Percentiles rank a stretch among this genome's conserved stretches.
Conservation (phyloP, 2,329 filamentous ascomycete genomes). For the Cordyceps fumosorosea region DNA sequence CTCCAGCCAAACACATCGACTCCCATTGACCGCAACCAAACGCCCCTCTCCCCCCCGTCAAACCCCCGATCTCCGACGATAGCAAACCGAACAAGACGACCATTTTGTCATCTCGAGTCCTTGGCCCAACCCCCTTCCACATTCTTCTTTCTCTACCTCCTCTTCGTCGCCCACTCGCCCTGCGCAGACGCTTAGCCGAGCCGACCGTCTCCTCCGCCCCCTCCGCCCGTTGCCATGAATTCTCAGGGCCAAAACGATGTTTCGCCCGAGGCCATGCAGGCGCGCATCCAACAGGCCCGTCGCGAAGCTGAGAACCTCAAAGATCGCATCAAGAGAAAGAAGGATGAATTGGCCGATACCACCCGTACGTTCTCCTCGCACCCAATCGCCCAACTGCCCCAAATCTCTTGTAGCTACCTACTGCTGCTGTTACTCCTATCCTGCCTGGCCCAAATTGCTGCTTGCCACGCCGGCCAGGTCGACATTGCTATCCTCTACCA, state of each 20-base stretch:
- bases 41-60: conserved; percentile 6
- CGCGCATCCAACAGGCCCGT: conserved; percentile 83
- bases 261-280: conserved; percentile 77
- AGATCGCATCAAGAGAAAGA: conserved; percentile 98
- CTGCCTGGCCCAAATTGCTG: not conserved
- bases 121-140: conserved; percentile 13
- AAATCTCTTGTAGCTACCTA: conserved; percentile 9
- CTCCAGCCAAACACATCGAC: not conserved
- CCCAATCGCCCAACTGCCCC: conserved; percentile 13
- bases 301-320: conserved; percentile 97
- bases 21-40: conserved; percentile 11
- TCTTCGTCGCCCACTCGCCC: not conserved
- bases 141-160: not conserved
- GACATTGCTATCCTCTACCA: not conserved
- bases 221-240: conserved; percentile 41
- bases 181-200: conserved; percentile 7
- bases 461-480: not conserved
- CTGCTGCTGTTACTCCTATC: conserved; percentile 14
- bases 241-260: conserved; percentile 54
- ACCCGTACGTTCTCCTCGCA: conserved; percentile 64
- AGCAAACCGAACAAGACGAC: not conserved
- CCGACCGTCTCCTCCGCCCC: not conserved
- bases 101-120: not conserved
- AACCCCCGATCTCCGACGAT: conserved; percentile 18
- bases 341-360: conserved; percentile 98